Base-by-base conservation (phyloP, 2,329 filamentous ascomycete species). In the Aureobasidium vineae region DNA sequence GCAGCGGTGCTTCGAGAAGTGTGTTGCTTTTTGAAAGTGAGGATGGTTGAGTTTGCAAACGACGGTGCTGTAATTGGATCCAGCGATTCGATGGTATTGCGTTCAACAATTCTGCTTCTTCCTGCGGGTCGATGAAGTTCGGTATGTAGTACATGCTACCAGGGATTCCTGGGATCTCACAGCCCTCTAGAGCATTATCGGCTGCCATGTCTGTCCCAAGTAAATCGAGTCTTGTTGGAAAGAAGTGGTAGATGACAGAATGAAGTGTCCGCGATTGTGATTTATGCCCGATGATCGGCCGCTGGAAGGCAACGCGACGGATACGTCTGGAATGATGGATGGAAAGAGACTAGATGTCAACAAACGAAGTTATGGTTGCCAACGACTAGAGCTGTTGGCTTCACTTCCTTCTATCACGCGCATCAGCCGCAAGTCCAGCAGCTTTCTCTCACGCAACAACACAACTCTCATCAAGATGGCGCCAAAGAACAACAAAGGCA, bases 11-110 rank as follows among this genome's bases (percentile, higher is more conserved):
- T 63, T 88, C 87, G 28, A 98, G 82, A 1, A 99, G 85, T 19
- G 86, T 89, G 76, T 97, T 86, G 10, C 77, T 85, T 64, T 87
- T 85, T 41, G 91, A 89, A 11, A 98, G 85, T 66, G 91, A 86
- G 2, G 91, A 95, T 1, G 94, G 95, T 84, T 93, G 92, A 0
- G 91, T 91, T 82, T 98, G 93, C 0, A 99, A 86, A 49, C 94
- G 89, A 65, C 95, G 90, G 76, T 92, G 91, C n/a, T 89, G 87
- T 65, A 99, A 88, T 59, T 89, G 84, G 69, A 91, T 93, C 94
- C 95, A 99, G 75, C 88, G 85, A 45, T 80, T 78, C 16, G 78
- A 66, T 8, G 81, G 80, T 3, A 83, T 49, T 38, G 68, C 65
- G 31, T 86, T 79, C 56, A 96, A 79, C 8, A 97, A 85, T 8